These are phyloP conservation scores for Calonectria honghensis DNA, from an alignment of 2,329 filamentous ascomycete genomes.

Conservation along the genomic window DNA sequence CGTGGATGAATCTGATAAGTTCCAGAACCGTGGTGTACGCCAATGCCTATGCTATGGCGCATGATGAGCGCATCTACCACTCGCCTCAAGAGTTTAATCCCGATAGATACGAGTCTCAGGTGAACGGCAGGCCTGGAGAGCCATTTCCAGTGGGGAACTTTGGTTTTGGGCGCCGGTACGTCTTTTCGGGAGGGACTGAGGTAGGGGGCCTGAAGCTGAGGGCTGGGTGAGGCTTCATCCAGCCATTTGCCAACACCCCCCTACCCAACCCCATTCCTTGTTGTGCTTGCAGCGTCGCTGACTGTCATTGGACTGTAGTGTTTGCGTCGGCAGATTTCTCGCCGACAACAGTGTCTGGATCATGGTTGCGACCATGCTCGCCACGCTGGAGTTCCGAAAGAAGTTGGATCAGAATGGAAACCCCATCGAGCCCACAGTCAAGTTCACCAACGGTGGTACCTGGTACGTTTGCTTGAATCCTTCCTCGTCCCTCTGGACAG, in stretches of 20 bases:
- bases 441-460: conserved; percentile 58
- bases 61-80: conserved; percentile 63
- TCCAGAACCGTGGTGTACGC: conserved; percentile 62
- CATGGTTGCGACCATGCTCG: conserved; percentile 60
- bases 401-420: conserved; percentile 50
- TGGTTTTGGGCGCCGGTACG: conserved; percentile 59
- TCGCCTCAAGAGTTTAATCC: conserved; percentile 67
- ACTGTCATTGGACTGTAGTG: conserved; percentile 42
- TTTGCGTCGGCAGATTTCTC: conserved; percentile 59
- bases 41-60: conserved; percentile 66
- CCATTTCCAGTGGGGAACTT: conserved; percentile 63
- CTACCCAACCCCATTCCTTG: background rate
- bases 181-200: background rate
- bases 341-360: conserved; percentile 62
- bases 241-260: background rate
- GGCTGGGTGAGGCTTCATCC: conserved; percentile 2
- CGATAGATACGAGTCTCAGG: conserved; percentile 62
- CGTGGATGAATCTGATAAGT: conserved; percentile 48
- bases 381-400: conserved; percentile 56
- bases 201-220: background rate
- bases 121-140: conserved; percentile 61
- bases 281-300: conserved; percentile 19
- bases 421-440: conserved; percentile 54
- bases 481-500: conserved; percentile 21
- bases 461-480: conserved; percentile 52